Conservation (phyloP, 805 yeast genomes). For the Wickerhamomyces sydowiorum region DNA sequence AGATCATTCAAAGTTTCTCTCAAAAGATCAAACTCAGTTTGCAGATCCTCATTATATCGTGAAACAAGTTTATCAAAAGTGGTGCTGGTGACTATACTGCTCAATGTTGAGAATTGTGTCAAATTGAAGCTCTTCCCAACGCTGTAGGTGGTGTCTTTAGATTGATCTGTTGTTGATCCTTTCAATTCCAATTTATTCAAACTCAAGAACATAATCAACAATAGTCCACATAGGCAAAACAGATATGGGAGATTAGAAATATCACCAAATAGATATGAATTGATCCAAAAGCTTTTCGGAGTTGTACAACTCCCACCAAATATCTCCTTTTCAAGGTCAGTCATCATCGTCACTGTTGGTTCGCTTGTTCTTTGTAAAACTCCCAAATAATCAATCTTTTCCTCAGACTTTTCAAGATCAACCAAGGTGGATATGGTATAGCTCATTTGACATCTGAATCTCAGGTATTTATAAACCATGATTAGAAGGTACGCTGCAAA, state of each 20-base stretch:
- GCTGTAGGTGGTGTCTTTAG: background rate
- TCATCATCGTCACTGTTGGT: constrained; percentile 2
- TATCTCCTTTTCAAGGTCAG: background rate
- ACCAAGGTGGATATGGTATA: background rate
- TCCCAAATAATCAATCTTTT: background rate
- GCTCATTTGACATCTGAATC: constrained; percentile 4
- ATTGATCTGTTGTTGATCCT: background rate
- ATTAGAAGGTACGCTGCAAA: constrained; percentile 1
- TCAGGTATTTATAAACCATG: constrained; percentile 4
- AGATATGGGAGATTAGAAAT: constrained; percentile 1
- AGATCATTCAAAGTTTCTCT: background rate
- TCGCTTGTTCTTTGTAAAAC: constrained; percentile 1
- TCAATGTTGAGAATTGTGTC: background rate
- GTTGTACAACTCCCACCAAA: background rate
- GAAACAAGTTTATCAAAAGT: background rate
- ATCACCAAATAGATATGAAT: constrained; percentile 1
- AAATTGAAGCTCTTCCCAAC: background rate
- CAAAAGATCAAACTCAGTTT: background rate
- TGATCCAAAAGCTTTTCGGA: constrained; percentile 2
- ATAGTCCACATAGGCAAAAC: background rate
- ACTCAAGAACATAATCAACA: background rate
- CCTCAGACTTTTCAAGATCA: constrained; percentile 1
- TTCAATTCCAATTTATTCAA: background rate
- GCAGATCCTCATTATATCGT: background rate
- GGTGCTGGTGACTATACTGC: background rate